Evolutionary conservation across 352 stramenopile species (phyloP).

Genomic region (Thalassiosira oceanica): DNA sequence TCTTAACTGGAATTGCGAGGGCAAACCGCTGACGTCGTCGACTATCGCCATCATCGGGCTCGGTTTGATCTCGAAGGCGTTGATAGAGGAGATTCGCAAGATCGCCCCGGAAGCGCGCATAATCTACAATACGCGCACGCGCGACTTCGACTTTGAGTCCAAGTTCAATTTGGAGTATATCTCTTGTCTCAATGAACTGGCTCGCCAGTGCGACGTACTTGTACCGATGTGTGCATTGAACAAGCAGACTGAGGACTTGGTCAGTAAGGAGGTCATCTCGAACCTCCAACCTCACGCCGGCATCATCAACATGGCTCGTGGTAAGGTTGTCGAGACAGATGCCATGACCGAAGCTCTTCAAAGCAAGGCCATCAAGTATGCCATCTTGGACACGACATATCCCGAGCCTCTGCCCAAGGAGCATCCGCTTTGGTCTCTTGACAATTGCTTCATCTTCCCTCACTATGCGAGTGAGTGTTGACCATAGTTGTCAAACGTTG

Average conservation of each 20-base stretch:
- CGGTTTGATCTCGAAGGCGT: slow-evolving; percentile 85
- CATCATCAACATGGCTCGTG: slow-evolving; percentile 89
- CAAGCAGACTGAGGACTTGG: slow-evolving; percentile 77
- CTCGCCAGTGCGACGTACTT: slow-evolving; percentile 85
- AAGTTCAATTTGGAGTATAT: slow-evolving; percentile 80
- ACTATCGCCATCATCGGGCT: slow-evolving; percentile 86
- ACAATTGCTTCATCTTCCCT: slow-evolving; percentile 74
- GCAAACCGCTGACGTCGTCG: slow-evolving; percentile 83
- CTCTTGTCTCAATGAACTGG: slow-evolving; percentile 77
- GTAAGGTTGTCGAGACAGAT: slow-evolving; percentile 87
- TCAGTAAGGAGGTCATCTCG: slow-evolving; percentile 81
- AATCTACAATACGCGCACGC: slow-evolving; percentile 50
- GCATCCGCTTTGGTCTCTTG: slow-evolving; percentile 79
- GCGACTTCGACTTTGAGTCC: slow-evolving; percentile 32
- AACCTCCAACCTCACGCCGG: slow-evolving; percentile 86
- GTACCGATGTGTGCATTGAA: slow-evolving; percentile 86
- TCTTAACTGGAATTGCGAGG: slow-evolving; percentile 70
- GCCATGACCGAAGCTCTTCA: slow-evolving; percentile 64
- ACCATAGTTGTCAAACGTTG: too few relatives aligned
- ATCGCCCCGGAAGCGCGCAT: slow-evolving; percentile 43
- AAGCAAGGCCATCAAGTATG: slow-evolving; percentile 59
- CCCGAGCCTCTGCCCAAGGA: slow-evolving; percentile 86
- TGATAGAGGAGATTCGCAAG: slow-evolving; percentile 58
- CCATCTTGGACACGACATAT: slow-evolving; percentile 86
- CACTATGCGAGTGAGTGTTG: too few relatives aligned